phyloP scores from a whole-genome alignment of 768 basidiomycete species.

The Harrya chromipes region DNA sequence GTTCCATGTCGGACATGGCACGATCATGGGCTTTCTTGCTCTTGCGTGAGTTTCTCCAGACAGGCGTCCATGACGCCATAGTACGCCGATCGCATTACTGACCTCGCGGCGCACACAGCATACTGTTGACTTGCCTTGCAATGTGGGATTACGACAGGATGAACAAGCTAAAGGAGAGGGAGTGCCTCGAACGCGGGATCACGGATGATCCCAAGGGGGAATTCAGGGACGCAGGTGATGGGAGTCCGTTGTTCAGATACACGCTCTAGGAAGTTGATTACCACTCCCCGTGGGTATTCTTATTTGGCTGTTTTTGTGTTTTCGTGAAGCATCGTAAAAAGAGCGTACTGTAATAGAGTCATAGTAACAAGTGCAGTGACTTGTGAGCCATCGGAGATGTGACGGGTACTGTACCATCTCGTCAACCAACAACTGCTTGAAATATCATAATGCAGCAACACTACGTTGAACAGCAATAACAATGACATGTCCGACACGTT shows the following conservation, averaged over 20 bases:
- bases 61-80: no score
- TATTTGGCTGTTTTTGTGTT: no score
- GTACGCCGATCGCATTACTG: constrained; percentile 25
- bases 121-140: constrained; percentile 34
- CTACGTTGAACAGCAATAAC: no score
- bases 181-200: constrained; percentile 41
- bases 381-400: no score
- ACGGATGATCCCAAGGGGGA: constrained; percentile 35
- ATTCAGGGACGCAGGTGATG: constrained; percentile 44
- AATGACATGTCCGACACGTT: no score
- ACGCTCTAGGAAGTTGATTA: constrained; percentile 2
- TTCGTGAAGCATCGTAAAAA: no score
- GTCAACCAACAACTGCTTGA: no score
- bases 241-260: constrained; percentile 50
- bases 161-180: constrained; percentile 43
- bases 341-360: no score
- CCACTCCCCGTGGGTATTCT: no score
- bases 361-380: no score
- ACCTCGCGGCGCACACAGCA: constrained; percentile 22
- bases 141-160: constrained; percentile 45
- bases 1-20: constrained; percentile 33
- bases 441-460: no score
- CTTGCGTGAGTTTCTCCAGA: constrained; percentile 6
- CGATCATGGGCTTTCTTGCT: constrained; percentile 23
- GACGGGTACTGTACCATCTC: no score